Evolutionary conservation across 1,284 basidiomycete genomes (phyloP), one percentile per base, ranked within the genome.

Genomic region (Naganishia sp.): DNA sequence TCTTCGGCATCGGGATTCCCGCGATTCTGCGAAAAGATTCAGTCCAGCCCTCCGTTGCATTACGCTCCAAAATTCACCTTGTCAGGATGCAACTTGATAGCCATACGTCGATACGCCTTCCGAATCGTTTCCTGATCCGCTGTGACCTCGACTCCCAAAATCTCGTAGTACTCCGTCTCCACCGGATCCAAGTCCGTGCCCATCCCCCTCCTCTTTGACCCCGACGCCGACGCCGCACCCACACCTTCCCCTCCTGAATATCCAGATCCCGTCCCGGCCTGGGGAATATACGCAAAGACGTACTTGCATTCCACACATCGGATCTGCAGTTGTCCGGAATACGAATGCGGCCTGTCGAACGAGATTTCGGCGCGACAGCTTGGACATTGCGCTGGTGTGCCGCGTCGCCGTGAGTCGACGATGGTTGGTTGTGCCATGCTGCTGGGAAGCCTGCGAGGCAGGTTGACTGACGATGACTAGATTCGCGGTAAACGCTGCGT

Each of bases 101-200:
- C 95, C 61, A 96, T 83, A 21, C 94, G 87, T 57, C 94, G 86
- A 81, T 99, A 99, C 2, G 95, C 91, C 79, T 94, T 96, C 83
- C 98, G 98, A 77, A 99, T 87, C 67, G 80, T 78, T 11, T 79
- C 79, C 6, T 63, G 69, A 13, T 76, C 76, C 60, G 76, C 77
- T 55, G 74, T 71, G 43, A 74, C 75, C 42, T 71, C 69, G 13
- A 78, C 59, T 5, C 77, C 77, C 10, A 79, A 68, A 7, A 80
- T 74, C 60, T 82, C 92, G 74, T 94, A 94, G 78, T 94, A 94
- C 16, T 85, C 88, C 21, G 89, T 92, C 76, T 95, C 93, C 50
- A 96, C 81, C 2, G 93, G 94, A 70, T 87, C 85, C 71, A 92
- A 90, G 79, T 96, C 91, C 3, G 90, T 89, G 0, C 91, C 92